phyloP scores from a whole-genome alignment of 441 rosid species.

The Viola pubescens region DNA sequence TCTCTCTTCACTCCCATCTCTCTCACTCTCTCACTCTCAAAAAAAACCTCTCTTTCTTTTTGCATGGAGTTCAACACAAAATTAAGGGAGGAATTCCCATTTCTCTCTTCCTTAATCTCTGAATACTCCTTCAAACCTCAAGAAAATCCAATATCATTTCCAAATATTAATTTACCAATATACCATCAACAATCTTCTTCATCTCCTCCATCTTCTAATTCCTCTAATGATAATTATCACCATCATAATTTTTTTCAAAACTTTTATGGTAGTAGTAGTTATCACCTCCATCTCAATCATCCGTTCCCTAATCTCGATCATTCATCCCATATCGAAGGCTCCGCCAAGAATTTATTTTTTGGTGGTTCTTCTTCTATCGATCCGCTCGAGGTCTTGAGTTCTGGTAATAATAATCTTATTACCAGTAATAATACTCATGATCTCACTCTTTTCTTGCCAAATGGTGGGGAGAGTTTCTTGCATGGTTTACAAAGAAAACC shows the following conservation, averaged over 20 bases:
- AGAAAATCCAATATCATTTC: conserved; percentile 14
- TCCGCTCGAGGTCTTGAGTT: conserved; percentile 7
- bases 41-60: neutral
- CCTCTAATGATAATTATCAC: conserved; percentile 7
- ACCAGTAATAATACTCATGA: neutral
- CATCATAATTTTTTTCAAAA: neutral
- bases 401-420: conserved; percentile 5
- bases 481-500: conserved; percentile 12
- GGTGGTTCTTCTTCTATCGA: conserved; percentile 18
- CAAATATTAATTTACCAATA: neutral
- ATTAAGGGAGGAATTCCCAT: conserved; percentile 36
- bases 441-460: neutral
- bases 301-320: neutral
- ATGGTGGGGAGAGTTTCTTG: conserved; percentile 7
- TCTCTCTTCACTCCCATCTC: neutral
- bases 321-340: conserved; percentile 17
- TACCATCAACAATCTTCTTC: too few relatives aligned
- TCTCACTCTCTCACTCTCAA: neutral
- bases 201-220: conserved; percentile 10
- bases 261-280: neutral
- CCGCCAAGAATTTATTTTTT: conserved; percentile 16
- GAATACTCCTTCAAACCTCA: conserved; percentile 19
- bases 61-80: conserved; percentile 39
- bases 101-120: conserved; percentile 23
- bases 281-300: neutral